Evolutionary conservation across 305 asterid species (phyloP).

Genomic region (Withania somnifera): DNA sequence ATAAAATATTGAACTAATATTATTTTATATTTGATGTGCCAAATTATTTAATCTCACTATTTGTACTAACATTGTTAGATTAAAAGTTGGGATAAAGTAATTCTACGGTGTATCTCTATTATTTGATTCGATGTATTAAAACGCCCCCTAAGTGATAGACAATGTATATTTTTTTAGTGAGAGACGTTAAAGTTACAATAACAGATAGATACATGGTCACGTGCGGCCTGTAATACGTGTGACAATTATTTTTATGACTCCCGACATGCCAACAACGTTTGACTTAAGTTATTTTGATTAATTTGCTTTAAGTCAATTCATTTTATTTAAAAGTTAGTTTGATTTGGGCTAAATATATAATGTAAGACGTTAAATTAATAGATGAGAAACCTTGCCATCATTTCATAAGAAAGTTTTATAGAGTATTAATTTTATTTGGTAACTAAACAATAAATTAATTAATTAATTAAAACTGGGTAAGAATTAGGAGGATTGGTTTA

Average conservation of each 20-base stretch:
- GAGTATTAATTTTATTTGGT: not conserved
- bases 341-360: not conserved
- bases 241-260: not conserved
- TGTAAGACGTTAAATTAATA: not conserved
- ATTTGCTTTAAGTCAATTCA: not conserved
- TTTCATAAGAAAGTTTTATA: not conserved
- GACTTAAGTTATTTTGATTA: not conserved
- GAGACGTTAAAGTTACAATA: not conserved
- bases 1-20: too few species aligned
- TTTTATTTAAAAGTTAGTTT: not conserved
- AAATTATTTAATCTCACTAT: too few species aligned
- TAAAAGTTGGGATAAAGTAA: too few species aligned
- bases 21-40: too few species aligned
- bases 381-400: not conserved
- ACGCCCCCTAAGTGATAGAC: too few species aligned
- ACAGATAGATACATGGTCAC: too few species aligned
- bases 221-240: not conserved
- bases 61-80: too few species aligned
- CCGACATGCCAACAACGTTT: not conserved
- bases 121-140: too few species aligned
- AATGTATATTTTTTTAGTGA: not conserved
- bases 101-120: too few species aligned
- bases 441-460: not conserved
- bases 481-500: not conserved
- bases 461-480: not conserved